Evolutionary conservation across 139 green algal genomes (phyloP).

Genomic region (Chlorella sp.): DNA sequence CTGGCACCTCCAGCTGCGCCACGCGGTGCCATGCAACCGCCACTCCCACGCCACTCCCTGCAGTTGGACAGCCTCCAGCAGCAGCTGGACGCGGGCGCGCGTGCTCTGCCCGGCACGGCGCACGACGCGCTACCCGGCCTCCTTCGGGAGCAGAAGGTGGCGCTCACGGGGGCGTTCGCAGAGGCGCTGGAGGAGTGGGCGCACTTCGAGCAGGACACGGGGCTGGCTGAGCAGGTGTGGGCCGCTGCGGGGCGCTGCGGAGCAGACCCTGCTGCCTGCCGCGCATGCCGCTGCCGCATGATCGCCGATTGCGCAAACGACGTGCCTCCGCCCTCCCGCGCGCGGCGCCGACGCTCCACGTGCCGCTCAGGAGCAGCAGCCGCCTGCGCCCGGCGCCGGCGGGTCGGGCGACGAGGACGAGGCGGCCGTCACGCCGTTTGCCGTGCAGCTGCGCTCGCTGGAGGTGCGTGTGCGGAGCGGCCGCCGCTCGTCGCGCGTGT

Average conservation of each 20-base stretch:
- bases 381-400: neutral
- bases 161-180: neutral
- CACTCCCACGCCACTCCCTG: no score
- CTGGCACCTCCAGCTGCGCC: no score
- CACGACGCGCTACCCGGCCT: constrained; percentile 11
- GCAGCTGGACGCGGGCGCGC: neutral
- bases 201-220: constrained; percentile 2
- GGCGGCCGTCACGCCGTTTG: constrained; percentile 1
- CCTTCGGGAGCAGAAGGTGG: neutral
- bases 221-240: constrained; percentile 17
- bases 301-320: neutral
- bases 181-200: constrained; percentile 13
- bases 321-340: neutral
- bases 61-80: constrained; percentile 21
- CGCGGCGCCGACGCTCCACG: no score
- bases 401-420: no score
- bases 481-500: no score
- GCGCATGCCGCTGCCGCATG: neutral
- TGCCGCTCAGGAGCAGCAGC: no score
- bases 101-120: neutral
- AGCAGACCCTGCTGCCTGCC: neutral
- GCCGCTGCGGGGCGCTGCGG: neutral
- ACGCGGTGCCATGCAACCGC: no score
- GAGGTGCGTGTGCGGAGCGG: no score
- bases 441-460: constrained; percentile 20